phyloP scores from a whole-genome alignment of 305 asterid genomes.

The Fraxinus velutina region DNA sequence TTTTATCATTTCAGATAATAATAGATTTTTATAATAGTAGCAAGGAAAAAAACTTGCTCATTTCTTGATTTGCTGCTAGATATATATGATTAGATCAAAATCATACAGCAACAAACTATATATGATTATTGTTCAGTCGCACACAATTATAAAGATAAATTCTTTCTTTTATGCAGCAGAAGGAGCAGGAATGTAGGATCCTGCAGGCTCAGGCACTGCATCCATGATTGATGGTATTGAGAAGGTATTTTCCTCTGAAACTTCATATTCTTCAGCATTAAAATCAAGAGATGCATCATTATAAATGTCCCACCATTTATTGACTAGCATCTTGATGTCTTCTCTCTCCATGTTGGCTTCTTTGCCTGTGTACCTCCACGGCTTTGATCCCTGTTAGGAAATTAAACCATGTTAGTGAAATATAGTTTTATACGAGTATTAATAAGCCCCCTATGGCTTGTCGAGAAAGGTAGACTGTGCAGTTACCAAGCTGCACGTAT shows the following conservation, averaged over 20 bases:
- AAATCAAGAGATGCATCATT: constrained; percentile 29
- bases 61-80: constrained; percentile 25
- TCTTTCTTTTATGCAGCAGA: constrained; percentile 26
- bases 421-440: not conserved
- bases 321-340: constrained; percentile 27
- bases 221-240: constrained; percentile 23
- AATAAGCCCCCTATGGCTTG: not conserved
- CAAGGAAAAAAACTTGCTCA: constrained; percentile 25
- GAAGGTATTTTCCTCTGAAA: constrained; percentile 24
- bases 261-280: constrained; percentile 30
- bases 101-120: constrained; percentile 17
- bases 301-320: constrained; percentile 36
- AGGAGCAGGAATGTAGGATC: constrained; percentile 34
- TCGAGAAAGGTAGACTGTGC: not conserved
- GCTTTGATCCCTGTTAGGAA: constrained; percentile 29
- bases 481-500: not conserved
- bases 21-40: constrained; percentile 10
- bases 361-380: constrained; percentile 36
- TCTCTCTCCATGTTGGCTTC: constrained; percentile 37
- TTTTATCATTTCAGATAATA: not conserved
- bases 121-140: not conserved
- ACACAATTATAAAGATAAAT: not conserved
- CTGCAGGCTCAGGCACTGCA: constrained; percentile 23
- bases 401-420: not conserved
- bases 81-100: not conserved